Base-by-base conservation (phyloP, 2,329 filamentous ascomycete species). In the Fusarium clavum region DNA sequence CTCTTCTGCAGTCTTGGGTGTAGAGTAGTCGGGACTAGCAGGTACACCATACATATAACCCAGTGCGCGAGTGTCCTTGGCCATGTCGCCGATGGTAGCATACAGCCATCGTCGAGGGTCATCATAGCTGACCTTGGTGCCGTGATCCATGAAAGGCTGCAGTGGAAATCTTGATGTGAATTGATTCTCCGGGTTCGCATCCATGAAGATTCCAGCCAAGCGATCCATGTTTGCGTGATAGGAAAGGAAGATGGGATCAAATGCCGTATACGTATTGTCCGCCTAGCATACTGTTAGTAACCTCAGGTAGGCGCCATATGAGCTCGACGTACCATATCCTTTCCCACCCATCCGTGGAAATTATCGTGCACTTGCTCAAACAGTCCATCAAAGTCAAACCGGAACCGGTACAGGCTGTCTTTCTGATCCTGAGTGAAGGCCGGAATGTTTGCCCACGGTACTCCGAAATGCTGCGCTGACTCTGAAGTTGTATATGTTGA, bases 141-240 rank as follows among this genome's bases (percentile, higher is more conserved):
- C 52, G 5, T 55, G 29, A n/a, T 46, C 18, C 16, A 55, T 22
- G 22, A 55, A 55, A 3, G 52, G 52, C 9, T 55, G 52, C 1
- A 55, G 10, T 11, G 41, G 52, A 10, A 55, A 55, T 13, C 52
- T 18, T 8, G 29, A 55, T 2, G 52, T 38, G 22, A 55, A 55
- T 10, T 55, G 41, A 6, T 27, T 55, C 18, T 46, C 52, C 3
- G 41, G 52, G 14, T 46, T 55, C 2, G 52, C 22, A 38, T 55
- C 52, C 52, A 55, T 46, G 13, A 46, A 46, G 2, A 55, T 46
- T 9, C 41, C 29, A 46, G 41, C 41, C 7, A 55, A 27, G 1
- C 52, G 41, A 20, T 55, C 52, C 52, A 55, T 46, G 27, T 55
- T 55, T 14, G 27, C 52, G 9, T 55, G 52, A 12, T 46, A 55